phyloP scores from a whole-genome alignment of 2,329 filamentous ascomycete species.

The Colletotrichum chlorophyti region DNA sequence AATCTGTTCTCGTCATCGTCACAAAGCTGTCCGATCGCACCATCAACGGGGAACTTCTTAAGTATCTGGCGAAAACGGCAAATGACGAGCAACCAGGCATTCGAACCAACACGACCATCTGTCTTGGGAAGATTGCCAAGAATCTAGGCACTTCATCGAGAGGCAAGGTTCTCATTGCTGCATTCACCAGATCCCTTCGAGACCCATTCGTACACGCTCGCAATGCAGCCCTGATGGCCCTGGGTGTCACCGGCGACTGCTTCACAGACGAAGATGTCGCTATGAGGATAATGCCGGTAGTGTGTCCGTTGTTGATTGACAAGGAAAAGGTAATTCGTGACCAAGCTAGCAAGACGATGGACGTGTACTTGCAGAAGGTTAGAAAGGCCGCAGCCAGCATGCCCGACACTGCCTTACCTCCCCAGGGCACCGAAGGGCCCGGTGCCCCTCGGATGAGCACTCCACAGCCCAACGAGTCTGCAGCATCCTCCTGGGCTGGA shows the following conservation, averaged over 20 bases:
- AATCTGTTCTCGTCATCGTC: constrained; percentile 88
- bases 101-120: constrained; percentile 97
- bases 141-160: constrained; percentile 81
- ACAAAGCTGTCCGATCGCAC: constrained; percentile 89
- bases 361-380: constrained; percentile 83
- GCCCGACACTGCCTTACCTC: constrained; percentile 80
- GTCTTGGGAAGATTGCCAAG: constrained; percentile 93
- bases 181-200: constrained; percentile 85
- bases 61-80: constrained; percentile 90
- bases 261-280: constrained; percentile 94
- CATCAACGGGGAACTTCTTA: constrained; percentile 91
- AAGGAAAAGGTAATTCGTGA: constrained; percentile 96
- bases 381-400: constrained; percentile 79
- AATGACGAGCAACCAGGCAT: constrained; percentile 98
- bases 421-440: constrained; percentile 60
- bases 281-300: constrained; percentile 78
- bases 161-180: constrained; percentile 89
- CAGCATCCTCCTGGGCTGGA: constrained; percentile 80
- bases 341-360: constrained; percentile 88
- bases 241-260: constrained; percentile 83
- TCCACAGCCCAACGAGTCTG: constrained; percentile 66
- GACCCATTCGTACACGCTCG: constrained; percentile 96
- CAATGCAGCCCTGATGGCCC: constrained; percentile 85
- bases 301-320: constrained; percentile 87
- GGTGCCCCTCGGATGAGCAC: constrained; percentile 78